Percentiles rank a stretch among this genome's conserved stretches.
Evolutionary conservation across 192 early-diverging fungal genomes (phyloP).

Genomic region (Coemansia sp.): DNA sequence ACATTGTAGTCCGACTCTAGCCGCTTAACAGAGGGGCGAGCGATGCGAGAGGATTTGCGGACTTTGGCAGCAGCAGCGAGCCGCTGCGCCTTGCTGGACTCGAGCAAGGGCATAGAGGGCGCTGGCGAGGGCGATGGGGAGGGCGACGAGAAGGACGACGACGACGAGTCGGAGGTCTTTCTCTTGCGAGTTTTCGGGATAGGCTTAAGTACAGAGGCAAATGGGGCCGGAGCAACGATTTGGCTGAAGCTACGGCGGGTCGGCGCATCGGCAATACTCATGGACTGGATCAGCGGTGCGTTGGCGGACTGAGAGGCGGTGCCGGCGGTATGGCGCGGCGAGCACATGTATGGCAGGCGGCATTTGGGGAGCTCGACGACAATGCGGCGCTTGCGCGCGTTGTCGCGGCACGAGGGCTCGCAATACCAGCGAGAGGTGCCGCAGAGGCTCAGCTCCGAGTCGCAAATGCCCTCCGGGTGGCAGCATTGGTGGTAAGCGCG

Average conservation of each 20-base stretch:
- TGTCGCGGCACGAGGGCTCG: conserved; percentile 45
- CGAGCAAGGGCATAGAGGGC: not conserved
- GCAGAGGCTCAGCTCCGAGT: conserved; percentile 5
- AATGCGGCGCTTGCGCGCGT: conserved; percentile 41
- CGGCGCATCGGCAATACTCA: not conserved
- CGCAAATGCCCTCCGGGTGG: conserved; percentile 42
- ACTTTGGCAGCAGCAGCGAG: conserved; percentile 19
- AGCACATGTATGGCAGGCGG: conserved; percentile 53
- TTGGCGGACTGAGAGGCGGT: not conserved
- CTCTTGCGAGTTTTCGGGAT: conserved; percentile 8
- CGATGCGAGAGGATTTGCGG: conserved; percentile 50
- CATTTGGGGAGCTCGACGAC: conserved; percentile 52
- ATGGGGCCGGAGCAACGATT: not conserved
- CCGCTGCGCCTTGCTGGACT: not conserved
- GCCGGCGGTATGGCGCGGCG: conserved; percentile 34
- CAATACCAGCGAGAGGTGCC: conserved; percentile 40
- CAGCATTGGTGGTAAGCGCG: conserved; percentile 80
- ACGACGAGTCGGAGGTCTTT: not conserved
- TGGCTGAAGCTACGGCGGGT: not conserved
- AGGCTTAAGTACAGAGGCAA: not conserved
- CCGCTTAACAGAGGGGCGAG: conserved; percentile 47
- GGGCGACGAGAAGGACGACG: not conserved
- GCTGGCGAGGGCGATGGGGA: not conserved
- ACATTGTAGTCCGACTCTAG: conserved; percentile 40
- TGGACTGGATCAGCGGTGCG: not conserved